phyloP scores from a whole-genome alignment of 2,329 filamentous ascomycete genomes.

The Dactylella cylindrospora region DNA sequence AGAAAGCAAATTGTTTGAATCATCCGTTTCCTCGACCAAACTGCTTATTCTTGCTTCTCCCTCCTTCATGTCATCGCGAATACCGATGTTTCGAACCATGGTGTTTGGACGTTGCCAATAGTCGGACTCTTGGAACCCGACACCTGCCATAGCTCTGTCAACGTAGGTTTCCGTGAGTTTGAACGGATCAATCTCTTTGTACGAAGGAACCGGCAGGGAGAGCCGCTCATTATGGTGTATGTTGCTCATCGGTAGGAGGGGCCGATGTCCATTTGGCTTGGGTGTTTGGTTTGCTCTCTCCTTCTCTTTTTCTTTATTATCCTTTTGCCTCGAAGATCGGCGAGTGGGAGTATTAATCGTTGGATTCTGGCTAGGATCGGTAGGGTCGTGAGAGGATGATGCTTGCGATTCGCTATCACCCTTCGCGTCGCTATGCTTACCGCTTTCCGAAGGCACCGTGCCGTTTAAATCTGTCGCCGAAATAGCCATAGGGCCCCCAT shows the following conservation, averaged over 20 bases:
- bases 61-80: conserved; percentile 64
- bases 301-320: conserved; percentile 38
- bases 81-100: conserved; percentile 63
- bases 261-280: conserved; percentile 19
- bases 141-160: conserved; percentile 91
- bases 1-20: conserved; percentile 16
- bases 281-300: conserved; percentile 16
- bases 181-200: conserved; percentile 76
- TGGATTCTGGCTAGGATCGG: conserved; percentile 16
- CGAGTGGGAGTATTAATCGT: conserved; percentile 42
- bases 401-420: conserved; percentile 34
- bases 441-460: conserved; percentile 16
- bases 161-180: conserved; percentile 82
- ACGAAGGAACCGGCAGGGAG: conserved; percentile 74
- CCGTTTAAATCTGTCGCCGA: conserved; percentile 28
- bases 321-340: conserved; percentile 40
- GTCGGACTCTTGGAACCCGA: conserved; percentile 94
- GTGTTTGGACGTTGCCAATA: conserved; percentile 74
- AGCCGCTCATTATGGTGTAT: conserved; percentile 78
- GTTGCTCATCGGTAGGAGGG: conserved; percentile 69
- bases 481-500: conserved; percentile 4
- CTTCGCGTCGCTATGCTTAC: conserved; percentile 36
- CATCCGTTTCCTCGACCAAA: conserved; percentile 16
- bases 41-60: conserved; percentile 56
- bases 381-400: conserved; percentile 16